Base-by-base conservation (phyloP, 2,329 filamentous ascomycete species). In the Epichloe typhina region DNA sequence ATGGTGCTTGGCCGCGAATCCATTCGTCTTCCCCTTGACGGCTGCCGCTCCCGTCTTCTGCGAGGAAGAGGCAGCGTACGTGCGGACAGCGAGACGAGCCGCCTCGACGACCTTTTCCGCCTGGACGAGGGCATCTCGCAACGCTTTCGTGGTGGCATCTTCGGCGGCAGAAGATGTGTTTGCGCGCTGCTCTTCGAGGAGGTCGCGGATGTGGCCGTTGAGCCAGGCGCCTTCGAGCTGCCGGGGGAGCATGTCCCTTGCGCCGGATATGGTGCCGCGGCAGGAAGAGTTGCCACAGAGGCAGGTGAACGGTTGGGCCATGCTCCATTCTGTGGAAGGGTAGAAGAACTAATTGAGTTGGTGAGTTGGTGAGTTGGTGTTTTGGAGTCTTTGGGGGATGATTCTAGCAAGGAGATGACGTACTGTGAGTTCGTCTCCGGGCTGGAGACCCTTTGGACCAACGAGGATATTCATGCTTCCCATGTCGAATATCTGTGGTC, bases 221-320 rank as follows among this genome's bases (percentile, higher is more conserved):
- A 84, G 68, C 73, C 76, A 86, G 54, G 77, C 69, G 39, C 78
- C 75, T 40, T 73, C 67, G 54, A 87, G 68, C 58, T 79, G 72
- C 41, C 67, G 64, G 12, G 63, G 63, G 56, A 5, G 67, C 8
- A 86, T 82, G 59, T 79, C 72, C 58, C 70, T 74, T 12, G 84
- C 84, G 15, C 84, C 84, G 42, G 68, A 64, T 55, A 88, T 84
- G 55, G 65, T 71, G 15, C 82, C 82, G 49, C 74, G 72, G 66
- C 84, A 88, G 19, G 69, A 67, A 0, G 69, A 57, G 4, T 71
- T 72, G 54, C 73, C 72, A 62, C 84, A 88, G 53, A 76, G 69
- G 62, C 84, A 88, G 53, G 76, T 67, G 61, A 88, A 88, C 4
- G 81, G 74, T 69, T 87, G 83, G 35, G 79, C 79, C 83, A 88